These are phyloP conservation scores for Cercospora sp. DNA, from an alignment of 2,329 filamentous ascomycete genomes.

Conservation along the genomic window DNA sequence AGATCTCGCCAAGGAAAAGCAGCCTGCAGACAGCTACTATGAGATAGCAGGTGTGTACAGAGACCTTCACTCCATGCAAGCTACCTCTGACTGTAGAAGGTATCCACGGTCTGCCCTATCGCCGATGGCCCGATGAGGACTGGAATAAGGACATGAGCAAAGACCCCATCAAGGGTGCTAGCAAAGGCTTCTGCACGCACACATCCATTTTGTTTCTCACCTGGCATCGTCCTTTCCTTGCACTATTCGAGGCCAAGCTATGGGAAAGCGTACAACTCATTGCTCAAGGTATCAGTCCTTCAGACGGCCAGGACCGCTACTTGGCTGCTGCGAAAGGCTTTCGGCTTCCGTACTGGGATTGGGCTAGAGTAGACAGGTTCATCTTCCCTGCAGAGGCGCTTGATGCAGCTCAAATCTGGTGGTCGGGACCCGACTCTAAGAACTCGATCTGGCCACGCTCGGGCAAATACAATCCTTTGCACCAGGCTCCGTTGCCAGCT, in stretches of 20 bases:
- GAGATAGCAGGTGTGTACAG: neutral
- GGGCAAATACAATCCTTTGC: slow-evolving; percentile 2
- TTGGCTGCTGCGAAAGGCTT: neutral
- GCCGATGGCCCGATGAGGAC: neutral
- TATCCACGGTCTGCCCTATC: neutral
- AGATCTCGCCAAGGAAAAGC: neutral
- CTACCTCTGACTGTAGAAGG: neutral
- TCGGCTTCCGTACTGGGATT: neutral
- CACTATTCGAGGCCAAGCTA: neutral
- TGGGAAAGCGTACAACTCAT: neutral
- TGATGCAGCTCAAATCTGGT: neutral
- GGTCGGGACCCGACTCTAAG: neutral
- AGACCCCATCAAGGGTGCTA: neutral
- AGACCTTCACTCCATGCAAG: no score
- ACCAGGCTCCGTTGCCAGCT: neutral
- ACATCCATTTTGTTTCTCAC: neutral
- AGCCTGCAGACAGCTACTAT: neutral
- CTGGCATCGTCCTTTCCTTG: neutral
- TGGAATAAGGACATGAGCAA: neutral
- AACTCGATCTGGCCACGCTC: neutral
- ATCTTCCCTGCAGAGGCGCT: neutral
- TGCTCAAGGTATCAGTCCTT: neutral
- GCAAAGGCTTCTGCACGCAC: neutral
- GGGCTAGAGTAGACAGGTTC: neutral
- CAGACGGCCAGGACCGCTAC: neutral